Percentiles rank a stretch among this genome's conserved stretches.
phyloP scores from a whole-genome alignment of 306 rosid genomes.

The Coriaria nepalensis region DNA sequence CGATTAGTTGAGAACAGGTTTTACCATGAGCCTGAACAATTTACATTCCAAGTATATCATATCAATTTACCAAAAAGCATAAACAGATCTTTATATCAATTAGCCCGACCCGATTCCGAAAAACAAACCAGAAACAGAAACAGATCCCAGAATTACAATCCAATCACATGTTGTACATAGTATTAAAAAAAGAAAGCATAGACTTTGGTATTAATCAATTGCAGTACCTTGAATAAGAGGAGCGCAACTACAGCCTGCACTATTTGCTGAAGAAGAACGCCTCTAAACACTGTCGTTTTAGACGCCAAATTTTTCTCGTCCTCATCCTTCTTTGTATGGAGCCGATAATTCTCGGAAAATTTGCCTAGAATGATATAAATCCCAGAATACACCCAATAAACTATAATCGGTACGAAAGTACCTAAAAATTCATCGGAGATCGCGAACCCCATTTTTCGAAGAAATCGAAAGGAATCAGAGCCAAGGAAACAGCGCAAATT shows the following conservation, averaged over 20 bases:
- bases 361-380: constrained; percentile 47
- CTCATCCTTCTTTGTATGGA: constrained; percentile 60
- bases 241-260: constrained; percentile 79
- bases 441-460: constrained; percentile 5
- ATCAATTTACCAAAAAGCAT: too few species aligned
- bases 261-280: constrained; percentile 79
- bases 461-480: too few species aligned
- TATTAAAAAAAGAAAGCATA: neutral
- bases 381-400: constrained; percentile 85
- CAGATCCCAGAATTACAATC: too few species aligned
- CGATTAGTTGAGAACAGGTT: too few species aligned
- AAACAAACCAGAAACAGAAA: too few species aligned
- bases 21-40: too few species aligned
- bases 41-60: too few species aligned
- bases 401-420: constrained; percentile 73
- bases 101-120: too few species aligned
- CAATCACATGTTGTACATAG: neutral
- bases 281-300: constrained; percentile 48
- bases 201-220: neutral
- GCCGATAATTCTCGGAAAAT: constrained; percentile 42
- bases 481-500: too few species aligned
- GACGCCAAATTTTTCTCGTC: constrained; percentile 57
- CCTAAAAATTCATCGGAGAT: constrained; percentile 65
- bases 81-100: too few species aligned
- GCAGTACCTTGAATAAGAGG: constrained; percentile 19